Percentiles rank a stretch among this genome's conserved stretches.
Conservation (phyloP, 768 basidiomycete species). For the Amanita inopinata region DNA sequence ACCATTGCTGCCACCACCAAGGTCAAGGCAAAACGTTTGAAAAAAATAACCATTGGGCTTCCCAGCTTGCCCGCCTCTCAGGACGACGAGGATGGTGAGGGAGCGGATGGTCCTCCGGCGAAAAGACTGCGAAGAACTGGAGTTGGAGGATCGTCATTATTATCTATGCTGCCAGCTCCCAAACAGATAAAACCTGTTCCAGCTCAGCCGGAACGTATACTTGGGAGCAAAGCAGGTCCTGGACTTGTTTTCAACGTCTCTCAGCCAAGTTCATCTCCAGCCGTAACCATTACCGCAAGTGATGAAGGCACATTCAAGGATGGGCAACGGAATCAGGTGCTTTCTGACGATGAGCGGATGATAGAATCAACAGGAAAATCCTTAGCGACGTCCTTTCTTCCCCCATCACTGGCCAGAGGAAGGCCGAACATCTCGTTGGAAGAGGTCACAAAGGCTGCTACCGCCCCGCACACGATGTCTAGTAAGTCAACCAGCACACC, state of each 20-base stretch:
- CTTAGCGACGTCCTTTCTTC: constrained; percentile 42
- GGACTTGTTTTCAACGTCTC: constrained; percentile 49
- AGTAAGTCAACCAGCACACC: constrained; percentile 20
- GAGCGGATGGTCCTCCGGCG: constrained; percentile 33
- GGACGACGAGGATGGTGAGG: constrained; percentile 29
- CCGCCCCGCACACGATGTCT: no score
- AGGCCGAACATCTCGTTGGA: constrained; percentile 49
- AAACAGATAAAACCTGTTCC: constrained; percentile 42
- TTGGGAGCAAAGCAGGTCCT: constrained; percentile 55
- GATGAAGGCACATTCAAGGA: constrained; percentile 16
- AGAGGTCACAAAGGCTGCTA: constrained; percentile 16
- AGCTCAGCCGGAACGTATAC: constrained; percentile 38
- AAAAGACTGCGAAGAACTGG: constrained; percentile 52
- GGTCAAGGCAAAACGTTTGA: constrained; percentile 27
- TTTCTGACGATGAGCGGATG: constrained; percentile 5
- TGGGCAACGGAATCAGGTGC: constrained; percentile 10
- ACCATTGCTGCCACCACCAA: no score
- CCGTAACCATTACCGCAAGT: constrained; percentile 11
- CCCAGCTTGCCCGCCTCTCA: constrained; percentile 30
- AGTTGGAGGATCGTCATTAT: constrained; percentile 52
- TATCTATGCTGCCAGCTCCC: constrained; percentile 71
- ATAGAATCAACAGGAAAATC: constrained; percentile 13
- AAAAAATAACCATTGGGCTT: constrained; percentile 54
- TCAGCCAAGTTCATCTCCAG: constrained; percentile 10
- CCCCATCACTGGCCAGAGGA: constrained; percentile 50